Evolutionary conservation across 805 yeast genomes (phyloP), one percentile per base, ranked within the genome.

Genomic region (Candida xyloterini): DNA sequence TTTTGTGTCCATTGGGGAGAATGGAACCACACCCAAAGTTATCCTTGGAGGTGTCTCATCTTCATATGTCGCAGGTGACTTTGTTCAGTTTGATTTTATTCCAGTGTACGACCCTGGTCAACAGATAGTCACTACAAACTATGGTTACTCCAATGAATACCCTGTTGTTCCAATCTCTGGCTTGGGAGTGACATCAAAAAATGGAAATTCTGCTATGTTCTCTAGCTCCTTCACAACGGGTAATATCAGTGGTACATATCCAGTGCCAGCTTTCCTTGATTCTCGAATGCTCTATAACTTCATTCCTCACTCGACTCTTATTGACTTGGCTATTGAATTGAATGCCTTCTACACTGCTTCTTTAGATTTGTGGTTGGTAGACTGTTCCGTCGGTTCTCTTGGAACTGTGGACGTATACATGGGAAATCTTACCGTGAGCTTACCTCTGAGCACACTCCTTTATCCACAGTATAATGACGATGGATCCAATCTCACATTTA

Each of bases 301-400:
- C 53, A 56, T 84, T 25, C 91, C 91, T 0, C 60, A 71, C 28
- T 70, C 73, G 32, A 55, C 76, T 5, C 63, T 84, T 29, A 67
- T 84, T 35, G 76, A 74, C 48, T 59, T 84, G 22, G 87, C 90
- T 0, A 67, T 83, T 18, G 90, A 84, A 59, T 63, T 81, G 27
- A 79, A 80, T 52, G 91, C 91, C 0, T 74, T 69, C 46, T 84
- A 76, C 54, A 69, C 74, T 3, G 56, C 62, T 4, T 63, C 66
- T 5, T 52, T 67, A 6, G 65, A 63, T 16, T 52, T 70, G 13
- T 84, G 91, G 91, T 51, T 81, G 11, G 80, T 81, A 10, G 73
- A 73, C 42, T 84, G 93, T 62, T 61, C 71, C 10, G 62, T 81
- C 11, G 70, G 68, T 1, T 51, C 60, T 4, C 59, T 70, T 16